These are phyloP conservation scores for Syzygium malaccense DNA, from an alignment of 441 rosid species.

Conservation along the genomic window DNA sequence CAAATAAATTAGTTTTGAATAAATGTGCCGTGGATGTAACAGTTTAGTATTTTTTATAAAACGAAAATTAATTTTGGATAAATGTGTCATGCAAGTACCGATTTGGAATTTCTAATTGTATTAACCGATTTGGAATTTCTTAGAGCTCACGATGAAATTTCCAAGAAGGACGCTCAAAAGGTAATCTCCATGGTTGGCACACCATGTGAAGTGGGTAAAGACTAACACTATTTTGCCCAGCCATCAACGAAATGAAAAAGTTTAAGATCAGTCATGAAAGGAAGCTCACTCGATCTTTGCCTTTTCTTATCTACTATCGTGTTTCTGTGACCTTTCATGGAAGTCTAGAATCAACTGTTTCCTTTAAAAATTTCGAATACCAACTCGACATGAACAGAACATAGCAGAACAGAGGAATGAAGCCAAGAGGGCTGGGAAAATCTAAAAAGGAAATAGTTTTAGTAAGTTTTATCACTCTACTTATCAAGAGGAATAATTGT, in stretches of 20 bases:
- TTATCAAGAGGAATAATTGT: no score
- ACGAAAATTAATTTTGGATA: no score
- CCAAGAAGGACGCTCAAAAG: background rate
- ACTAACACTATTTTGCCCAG: background rate
- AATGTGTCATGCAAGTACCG: rapidly evolving
- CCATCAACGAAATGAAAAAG: no score
- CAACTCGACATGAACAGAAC: no score
- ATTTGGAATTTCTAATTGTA: no score
- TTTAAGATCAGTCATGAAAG: background rate
- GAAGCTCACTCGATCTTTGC: background rate
- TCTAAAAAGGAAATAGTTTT: no score
- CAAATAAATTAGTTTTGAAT: background rate
- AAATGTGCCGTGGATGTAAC: rapidly evolving
- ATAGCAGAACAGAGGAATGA: no score
- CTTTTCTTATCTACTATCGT: rapidly evolving
- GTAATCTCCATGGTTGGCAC: background rate
- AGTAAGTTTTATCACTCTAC: no score
- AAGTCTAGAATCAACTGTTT: background rate
- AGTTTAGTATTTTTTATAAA: background rate
- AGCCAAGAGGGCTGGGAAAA: no score
- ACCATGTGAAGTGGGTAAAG: background rate
- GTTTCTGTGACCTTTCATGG: background rate
- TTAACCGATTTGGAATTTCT: rapidly evolving
- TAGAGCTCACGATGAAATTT: background rate
- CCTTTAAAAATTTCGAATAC: no score